A percentile compares a stretch with the other conserved stretches of the same genome.
These are phyloP conservation scores for Mychonastes homosphaera DNA, from an alignment of 139 green algal genomes.

Conservation along the genomic window DNA sequence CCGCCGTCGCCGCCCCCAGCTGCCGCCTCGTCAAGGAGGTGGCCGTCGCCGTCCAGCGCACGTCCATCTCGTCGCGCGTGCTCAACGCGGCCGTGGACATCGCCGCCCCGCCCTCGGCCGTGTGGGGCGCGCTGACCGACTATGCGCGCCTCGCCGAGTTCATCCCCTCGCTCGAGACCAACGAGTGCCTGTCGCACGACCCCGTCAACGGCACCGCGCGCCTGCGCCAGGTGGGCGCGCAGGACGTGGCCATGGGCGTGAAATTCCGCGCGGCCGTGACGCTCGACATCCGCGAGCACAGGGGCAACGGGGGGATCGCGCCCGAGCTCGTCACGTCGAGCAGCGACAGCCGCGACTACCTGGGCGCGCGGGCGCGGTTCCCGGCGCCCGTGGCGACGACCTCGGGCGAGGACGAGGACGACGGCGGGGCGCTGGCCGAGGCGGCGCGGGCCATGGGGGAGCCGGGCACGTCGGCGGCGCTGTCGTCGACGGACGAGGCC, in stretches of 20 bases:
- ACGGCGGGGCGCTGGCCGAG: too few species aligned
- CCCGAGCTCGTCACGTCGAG: too few species aligned
- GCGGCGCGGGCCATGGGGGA: too few species aligned
- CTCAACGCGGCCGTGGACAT: slow-evolving; percentile 48
- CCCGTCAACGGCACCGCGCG: too few species aligned
- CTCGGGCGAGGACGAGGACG: too few species aligned
- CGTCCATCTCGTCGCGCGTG: slow-evolving; percentile 42
- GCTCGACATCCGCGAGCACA: slow-evolving; percentile 60
- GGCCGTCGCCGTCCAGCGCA: slow-evolving; percentile 35
- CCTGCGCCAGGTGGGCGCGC: slow-evolving; percentile 54
- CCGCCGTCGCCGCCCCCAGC: too few species aligned
- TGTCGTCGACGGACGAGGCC: too few species aligned
- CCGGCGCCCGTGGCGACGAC: too few species aligned
- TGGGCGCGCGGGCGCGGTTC: too few species aligned
- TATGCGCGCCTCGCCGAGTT: slow-evolving; percentile 61
- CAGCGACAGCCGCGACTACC: too few species aligned
- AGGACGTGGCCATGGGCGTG: slow-evolving; percentile 67
- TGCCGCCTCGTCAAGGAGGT: slow-evolving; percentile 12
- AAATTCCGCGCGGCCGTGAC: slow-evolving; percentile 63
- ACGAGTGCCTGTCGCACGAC: slow-evolving; percentile 59
- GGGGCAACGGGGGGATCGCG: too few species aligned
- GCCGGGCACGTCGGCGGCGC: too few species aligned
- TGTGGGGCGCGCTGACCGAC: slow-evolving; percentile 60
- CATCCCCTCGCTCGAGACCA: slow-evolving; percentile 65
- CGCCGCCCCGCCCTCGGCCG: slow-evolving; percentile 26